Percentiles rank a stretch among this genome's conserved stretches.
Conservation (phyloP, 768 basidiomycete species). For the Boletus reticulatus region DNA sequence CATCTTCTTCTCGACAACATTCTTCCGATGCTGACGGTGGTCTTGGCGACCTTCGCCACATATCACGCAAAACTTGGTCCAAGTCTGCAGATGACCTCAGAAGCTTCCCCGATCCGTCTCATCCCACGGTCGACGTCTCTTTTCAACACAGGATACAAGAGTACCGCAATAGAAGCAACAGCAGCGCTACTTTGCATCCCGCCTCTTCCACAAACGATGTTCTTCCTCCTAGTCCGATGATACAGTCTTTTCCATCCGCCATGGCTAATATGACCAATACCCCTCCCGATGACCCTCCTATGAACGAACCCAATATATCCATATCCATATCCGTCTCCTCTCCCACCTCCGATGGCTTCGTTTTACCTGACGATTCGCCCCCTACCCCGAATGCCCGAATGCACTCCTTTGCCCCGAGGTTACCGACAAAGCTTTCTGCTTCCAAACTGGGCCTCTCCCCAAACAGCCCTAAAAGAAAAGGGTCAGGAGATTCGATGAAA, state of each 20-base stretch:
- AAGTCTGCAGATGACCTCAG: slow-evolving; percentile 77
- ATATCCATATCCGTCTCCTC: slow-evolving; percentile 52
- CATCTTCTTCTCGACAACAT: slow-evolving; percentile 32
- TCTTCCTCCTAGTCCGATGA: slow-evolving; percentile 29
- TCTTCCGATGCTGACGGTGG: slow-evolving; percentile 33
- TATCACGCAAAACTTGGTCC: slow-evolving; percentile 76
- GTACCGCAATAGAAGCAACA: slow-evolving; percentile 62
- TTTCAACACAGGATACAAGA: slow-evolving; percentile 62
- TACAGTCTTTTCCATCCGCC: slow-evolving; percentile 45
- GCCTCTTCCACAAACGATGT: slow-evolving; percentile 28
- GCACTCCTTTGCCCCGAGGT: slow-evolving; percentile 68
- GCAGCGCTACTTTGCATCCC: slow-evolving; percentile 49
- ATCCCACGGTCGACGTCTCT: slow-evolving; percentile 41
- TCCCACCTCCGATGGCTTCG: slow-evolving; percentile 37
- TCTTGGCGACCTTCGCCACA: slow-evolving; percentile 64
- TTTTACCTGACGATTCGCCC: slow-evolving; percentile 29
- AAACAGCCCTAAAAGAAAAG: slow-evolving; percentile 57
- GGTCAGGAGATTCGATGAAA: slow-evolving; percentile 37
- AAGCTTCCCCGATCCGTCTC: slow-evolving; percentile 41
- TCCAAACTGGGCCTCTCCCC: slow-evolving; percentile 46
- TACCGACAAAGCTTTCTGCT: slow-evolving; percentile 64
- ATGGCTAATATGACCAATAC: slow-evolving; percentile 16
- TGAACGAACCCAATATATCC: slow-evolving; percentile 38
- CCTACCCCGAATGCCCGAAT: slow-evolving; percentile 59
- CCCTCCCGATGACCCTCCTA: slow-evolving; percentile 17